Percentiles rank a stretch among this genome's conserved stretches.
phyloP scores from a whole-genome alignment of 371 early-diverging fungal genomes.

The Apophysomyces variabilis region DNA sequence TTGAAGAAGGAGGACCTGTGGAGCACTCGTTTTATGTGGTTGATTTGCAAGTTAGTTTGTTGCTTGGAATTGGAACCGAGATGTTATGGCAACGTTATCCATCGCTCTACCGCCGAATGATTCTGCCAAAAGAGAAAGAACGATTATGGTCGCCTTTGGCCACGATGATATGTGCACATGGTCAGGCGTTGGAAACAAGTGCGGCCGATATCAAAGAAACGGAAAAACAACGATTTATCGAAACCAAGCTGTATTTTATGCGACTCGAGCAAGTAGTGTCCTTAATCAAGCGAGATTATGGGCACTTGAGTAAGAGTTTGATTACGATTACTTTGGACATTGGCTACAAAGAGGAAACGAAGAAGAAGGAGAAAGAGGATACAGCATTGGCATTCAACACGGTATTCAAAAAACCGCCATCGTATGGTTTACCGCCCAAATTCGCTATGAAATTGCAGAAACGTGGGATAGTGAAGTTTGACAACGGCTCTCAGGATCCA shows the following conservation, averaged over 20 bases:
- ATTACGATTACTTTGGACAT: constrained; percentile 75
- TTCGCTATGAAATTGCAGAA: constrained; percentile 57
- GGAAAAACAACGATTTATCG: constrained; percentile 63
- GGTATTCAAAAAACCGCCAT: constrained; percentile 26
- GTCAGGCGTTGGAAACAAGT: constrained; percentile 27
- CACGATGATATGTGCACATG: constrained; percentile 59
- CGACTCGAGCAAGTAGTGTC: constrained; percentile 66
- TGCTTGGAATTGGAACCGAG: constrained; percentile 56
- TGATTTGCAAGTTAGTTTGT: constrained; percentile 67
- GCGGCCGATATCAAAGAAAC: constrained; percentile 50
- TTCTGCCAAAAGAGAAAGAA: constrained; percentile 64
- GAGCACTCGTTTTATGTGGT: constrained; percentile 61
- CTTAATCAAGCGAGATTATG: constrained; percentile 65
- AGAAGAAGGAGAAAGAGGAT: constrained; percentile 1
- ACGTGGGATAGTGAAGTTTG: constrained; percentile 21
- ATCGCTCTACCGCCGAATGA: constrained; percentile 53
- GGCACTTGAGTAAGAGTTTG: constrained; percentile 65
- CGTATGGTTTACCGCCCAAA: constrained; percentile 53
- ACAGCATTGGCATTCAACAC: constrained; percentile 4
- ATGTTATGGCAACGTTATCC: constrained; percentile 63
- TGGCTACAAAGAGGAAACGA: constrained; percentile 46
- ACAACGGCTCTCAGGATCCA: not conserved
- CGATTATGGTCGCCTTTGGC: constrained; percentile 75
- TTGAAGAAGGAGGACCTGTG: constrained; percentile 22
- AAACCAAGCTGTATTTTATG: constrained; percentile 64